Percentiles rank a stretch among this genome's conserved stretches.
Evolutionary conservation across 2,329 filamentous ascomycete genomes (phyloP).

Genomic region (Ceratocystis albifundus): DNA sequence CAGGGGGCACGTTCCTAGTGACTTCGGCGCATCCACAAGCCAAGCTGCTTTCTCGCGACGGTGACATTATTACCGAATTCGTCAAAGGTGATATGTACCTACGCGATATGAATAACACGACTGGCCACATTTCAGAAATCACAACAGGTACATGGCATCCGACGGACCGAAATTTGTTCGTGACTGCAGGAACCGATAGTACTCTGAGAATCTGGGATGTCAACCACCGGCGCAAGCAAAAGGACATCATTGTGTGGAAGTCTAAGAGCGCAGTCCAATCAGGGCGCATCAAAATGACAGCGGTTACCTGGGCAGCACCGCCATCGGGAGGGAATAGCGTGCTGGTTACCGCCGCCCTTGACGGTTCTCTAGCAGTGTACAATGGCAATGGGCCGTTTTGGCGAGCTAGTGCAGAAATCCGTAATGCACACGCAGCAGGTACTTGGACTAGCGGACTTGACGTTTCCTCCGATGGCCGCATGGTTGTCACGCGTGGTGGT

Average conservation of each 20-base stretch:
- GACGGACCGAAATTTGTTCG: slow-evolving; percentile 67
- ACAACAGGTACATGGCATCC: slow-evolving; percentile 88
- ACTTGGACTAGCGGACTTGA: slow-evolving; percentile 91
- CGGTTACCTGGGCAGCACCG: slow-evolving; percentile 72
- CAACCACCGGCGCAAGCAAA: slow-evolving; percentile 79
- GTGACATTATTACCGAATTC: slow-evolving; percentile 74
- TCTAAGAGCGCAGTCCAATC: slow-evolving; percentile 79
- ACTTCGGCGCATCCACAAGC: slow-evolving; percentile 82
- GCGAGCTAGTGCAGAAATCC: slow-evolving; percentile 70
- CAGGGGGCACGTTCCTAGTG: slow-evolving; percentile 71
- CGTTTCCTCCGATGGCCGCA: slow-evolving; percentile 78
- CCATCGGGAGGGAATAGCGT: slow-evolving; percentile 66
- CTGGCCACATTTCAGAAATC: slow-evolving; percentile 87
- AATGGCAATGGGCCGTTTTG: slow-evolving; percentile 75
- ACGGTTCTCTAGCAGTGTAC: slow-evolving; percentile 88
- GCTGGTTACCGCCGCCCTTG: slow-evolving; percentile 70
- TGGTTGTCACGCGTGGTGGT: slow-evolving; percentile 81
- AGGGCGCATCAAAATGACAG: slow-evolving; percentile 86
- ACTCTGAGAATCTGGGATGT: slow-evolving; percentile 95
- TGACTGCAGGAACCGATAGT: slow-evolving; percentile 88
- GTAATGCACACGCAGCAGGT: slow-evolving; percentile 66
- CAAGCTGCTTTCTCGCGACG: slow-evolving; percentile 79
- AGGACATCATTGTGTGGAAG: slow-evolving; percentile 91
- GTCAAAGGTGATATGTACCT: slow-evolving; percentile 98
- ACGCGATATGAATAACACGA: slow-evolving; percentile 93